phyloP scores from a whole-genome alignment of 768 basidiomycete genomes.

The Mycena epipterygia region DNA sequence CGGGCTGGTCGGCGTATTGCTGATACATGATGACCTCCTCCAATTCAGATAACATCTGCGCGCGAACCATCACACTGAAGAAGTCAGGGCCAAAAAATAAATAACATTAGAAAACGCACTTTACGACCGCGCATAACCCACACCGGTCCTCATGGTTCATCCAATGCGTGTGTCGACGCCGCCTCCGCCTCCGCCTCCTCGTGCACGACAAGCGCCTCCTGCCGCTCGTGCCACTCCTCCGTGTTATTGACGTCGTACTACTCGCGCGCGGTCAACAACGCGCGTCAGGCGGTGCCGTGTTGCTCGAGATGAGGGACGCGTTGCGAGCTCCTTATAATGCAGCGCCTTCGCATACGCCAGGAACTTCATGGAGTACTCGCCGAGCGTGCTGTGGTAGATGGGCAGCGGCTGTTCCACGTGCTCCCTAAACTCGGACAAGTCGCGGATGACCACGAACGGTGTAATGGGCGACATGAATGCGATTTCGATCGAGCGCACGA shows the following conservation, averaged over 20 bases:
- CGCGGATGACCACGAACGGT: slow-evolving; percentile 93
- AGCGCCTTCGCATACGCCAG: slow-evolving; percentile 97
- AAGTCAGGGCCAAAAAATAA: too few species aligned
- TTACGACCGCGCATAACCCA: slow-evolving; percentile 98
- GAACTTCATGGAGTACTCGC: slow-evolving; percentile 93
- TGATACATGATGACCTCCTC: slow-evolving; percentile 99
- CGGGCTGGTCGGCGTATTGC: slow-evolving; percentile 93
- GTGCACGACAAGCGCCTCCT: slow-evolving; percentile 90
- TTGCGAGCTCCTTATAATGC: slow-evolving; percentile 98
- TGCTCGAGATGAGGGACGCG: slow-evolving; percentile 95
- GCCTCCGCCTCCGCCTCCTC: slow-evolving; percentile 83
- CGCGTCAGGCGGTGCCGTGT: slow-evolving; percentile 99
- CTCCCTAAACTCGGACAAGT: slow-evolving; percentile 99
- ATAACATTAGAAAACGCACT: slow-evolving; percentile 63
- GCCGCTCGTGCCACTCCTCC: slow-evolving; percentile 99
- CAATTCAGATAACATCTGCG: slow-evolving; percentile 98
- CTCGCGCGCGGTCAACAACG: slow-evolving; percentile 89
- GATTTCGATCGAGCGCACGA: slow-evolving; percentile 89
- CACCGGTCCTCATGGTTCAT: slow-evolving; percentile 87
- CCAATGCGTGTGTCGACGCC: slow-evolving; percentile 80
- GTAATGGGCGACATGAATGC: slow-evolving; percentile 85
- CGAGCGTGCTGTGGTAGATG: slow-evolving; percentile 93
- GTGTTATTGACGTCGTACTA: slow-evolving; percentile 93
- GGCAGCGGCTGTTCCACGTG: slow-evolving; percentile 97
- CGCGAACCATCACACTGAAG: slow-evolving; percentile 92